Percentiles rank a stretch among this genome's conserved stretches.
These are phyloP conservation scores for Geopyxis carbonaria DNA, from an alignment of 495 filamentous ascomycete genomes.

Conservation along the genomic window DNA sequence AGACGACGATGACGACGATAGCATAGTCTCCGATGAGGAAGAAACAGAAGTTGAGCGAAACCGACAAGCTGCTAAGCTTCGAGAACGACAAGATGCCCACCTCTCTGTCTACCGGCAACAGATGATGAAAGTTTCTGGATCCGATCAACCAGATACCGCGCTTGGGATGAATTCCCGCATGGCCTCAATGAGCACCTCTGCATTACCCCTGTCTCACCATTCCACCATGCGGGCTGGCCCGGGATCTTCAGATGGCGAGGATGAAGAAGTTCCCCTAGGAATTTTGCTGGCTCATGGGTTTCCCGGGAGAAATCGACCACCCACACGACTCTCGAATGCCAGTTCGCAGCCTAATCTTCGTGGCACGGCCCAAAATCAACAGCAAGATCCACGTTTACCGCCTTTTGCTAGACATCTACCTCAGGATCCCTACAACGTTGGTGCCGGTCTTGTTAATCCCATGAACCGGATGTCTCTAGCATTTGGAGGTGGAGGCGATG, in stretches of 20 bases:
- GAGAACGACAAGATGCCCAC: constrained; percentile 80
- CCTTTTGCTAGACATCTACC: constrained; percentile 78
- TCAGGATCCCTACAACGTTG: constrained; percentile 66
- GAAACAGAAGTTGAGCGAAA: constrained; percentile 69
- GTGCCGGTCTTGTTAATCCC: constrained; percentile 60
- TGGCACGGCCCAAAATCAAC: constrained; percentile 25
- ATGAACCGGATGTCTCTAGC: constrained; percentile 61
- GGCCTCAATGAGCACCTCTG: constrained; percentile 41
- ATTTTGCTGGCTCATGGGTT: constrained; percentile 89
- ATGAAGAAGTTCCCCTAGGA: constrained; percentile 74
- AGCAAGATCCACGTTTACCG: constrained; percentile 37
- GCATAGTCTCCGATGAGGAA: constrained; percentile 43
- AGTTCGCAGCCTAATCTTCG: constrained; percentile 48
- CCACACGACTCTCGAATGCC: constrained; percentile 48
- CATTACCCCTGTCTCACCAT: constrained; percentile 27
- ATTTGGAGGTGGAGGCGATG: constrained; percentile 44
- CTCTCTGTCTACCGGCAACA: constrained; percentile 80
- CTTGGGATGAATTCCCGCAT: constrained; percentile 19
- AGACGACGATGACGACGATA: constrained; percentile 35
- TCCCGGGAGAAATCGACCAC: constrained; percentile 64
- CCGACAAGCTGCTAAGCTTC: constrained; percentile 52
- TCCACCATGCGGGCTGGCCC: too few relatives aligned
- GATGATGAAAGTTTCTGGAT: constrained; percentile 93
- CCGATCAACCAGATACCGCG: constrained; percentile 29
- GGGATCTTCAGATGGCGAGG: constrained; percentile 39